Conservation (phyloP, 2,329 filamentous ascomycete species). For the Xylariaceae sp. region DNA sequence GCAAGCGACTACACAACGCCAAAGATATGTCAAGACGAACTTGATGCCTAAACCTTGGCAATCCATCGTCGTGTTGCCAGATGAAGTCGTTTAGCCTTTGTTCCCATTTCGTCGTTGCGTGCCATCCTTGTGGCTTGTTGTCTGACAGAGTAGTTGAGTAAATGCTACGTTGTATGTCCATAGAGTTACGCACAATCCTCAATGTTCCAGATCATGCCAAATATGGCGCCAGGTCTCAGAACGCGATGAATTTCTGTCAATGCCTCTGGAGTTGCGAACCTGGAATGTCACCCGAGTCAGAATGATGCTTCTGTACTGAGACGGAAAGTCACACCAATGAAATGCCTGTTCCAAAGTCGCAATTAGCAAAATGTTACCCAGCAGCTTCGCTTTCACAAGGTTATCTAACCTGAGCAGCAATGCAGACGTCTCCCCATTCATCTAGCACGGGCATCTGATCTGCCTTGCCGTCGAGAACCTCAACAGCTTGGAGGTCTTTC, state of each 20-base stretch:
- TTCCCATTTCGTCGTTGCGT: slow-evolving; percentile 59
- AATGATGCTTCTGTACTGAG: not conserved
- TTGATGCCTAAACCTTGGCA: slow-evolving; percentile 63
- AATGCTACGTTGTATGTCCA: not conserved
- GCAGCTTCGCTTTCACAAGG: not conserved
- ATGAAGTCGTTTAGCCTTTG: slow-evolving; percentile 59
- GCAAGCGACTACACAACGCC: not conserved
- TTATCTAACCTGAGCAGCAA: slow-evolving; percentile 61
- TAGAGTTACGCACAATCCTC: slow-evolving; percentile 59
- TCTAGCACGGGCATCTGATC: slow-evolving; percentile 53
- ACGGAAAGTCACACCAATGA: slow-evolving; percentile 46
- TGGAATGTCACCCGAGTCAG: slow-evolving; percentile 27
- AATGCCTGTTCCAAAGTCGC: slow-evolving; percentile 34
- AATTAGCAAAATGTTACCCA: not conserved
- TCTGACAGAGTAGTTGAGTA: slow-evolving; percentile 42
- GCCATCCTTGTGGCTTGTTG: slow-evolving; percentile 60
- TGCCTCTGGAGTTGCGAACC: slow-evolving; percentile 65
- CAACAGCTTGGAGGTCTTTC: slow-evolving; percentile 57
- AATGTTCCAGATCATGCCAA: slow-evolving; percentile 72
- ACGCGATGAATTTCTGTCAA: slow-evolving; percentile 66
- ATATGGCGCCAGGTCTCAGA: slow-evolving; percentile 55
- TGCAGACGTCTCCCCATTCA: slow-evolving; percentile 61
- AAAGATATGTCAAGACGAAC: slow-evolving; percentile 16
- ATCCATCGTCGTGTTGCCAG: slow-evolving; percentile 52
- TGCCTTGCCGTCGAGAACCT: slow-evolving; percentile 57